Evolutionary conservation across 2,329 filamentous ascomycete species (phyloP), one percentile per base, ranked within the genome.

Genomic region (Penicillium capsulatum): DNA sequence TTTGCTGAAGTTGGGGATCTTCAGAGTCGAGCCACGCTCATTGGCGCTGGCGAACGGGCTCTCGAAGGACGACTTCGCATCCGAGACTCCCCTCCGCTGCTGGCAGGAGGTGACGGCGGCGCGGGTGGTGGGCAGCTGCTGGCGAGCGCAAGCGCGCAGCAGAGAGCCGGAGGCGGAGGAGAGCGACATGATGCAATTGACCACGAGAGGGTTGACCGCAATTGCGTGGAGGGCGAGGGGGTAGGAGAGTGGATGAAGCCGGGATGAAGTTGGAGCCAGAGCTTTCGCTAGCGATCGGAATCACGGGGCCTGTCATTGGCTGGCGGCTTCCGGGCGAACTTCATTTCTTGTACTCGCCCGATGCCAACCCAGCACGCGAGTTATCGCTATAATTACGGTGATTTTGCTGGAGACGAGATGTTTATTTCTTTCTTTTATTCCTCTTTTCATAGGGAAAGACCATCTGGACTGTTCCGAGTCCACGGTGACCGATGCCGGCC

Each of bases 1-100:
- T 67, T 89, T 84, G 68, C 80, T 80, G 71, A 94, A 97, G 73
- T 86, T 82, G 56, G 92, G 92, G 63, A 97, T 84, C 69, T 85
- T 81, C 68, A 76, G 81, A 57, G 76, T 79, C 36, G 74, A 61
- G 38, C 57, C 61, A 52, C 65, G 65, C 49, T 68, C 63, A 43
- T 66, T 63, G 50, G 63, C 49, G 54, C 63, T 67, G 61, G 71
- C 69, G 70, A 83, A 83, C 47, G 80, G 80, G 55, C 68, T 71
- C 30, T 73, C 60, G 57, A 72, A 73, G 45, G 65, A 67, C 17
- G 71, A 64, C 53, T 64, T 62, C 54, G 61, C 57, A 54, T 60
- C 59, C 46, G 56, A 54, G 50, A 59, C 56, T 54, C 60, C 58
- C 58, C 64, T 64, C 59, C 60, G 60, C 54, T 70, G 63, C 52